These are phyloP conservation scores for Rusavskia elegans DNA, from an alignment of 495 filamentous ascomycete genomes.

Conservation along the genomic window DNA sequence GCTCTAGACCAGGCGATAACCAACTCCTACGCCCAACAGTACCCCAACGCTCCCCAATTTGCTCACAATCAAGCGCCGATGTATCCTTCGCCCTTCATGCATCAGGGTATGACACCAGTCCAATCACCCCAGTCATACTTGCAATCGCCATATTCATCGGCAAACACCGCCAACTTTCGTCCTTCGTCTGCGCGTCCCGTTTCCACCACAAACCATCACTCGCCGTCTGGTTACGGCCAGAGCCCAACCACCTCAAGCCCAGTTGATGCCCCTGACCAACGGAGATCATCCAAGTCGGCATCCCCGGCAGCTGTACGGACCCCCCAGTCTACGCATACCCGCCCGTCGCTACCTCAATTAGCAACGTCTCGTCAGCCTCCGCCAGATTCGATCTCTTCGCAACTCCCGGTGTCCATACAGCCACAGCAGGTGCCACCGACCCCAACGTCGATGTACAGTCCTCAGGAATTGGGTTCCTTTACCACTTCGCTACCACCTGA, in stretches of 20 bases:
- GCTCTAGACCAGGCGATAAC: conserved; percentile 32
- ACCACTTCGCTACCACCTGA: conserved; percentile 30
- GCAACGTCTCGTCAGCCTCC: conserved; percentile 3
- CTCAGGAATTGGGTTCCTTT: conserved; percentile 20
- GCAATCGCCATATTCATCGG: conserved; percentile 21
- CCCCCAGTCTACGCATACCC: conserved; percentile 10
- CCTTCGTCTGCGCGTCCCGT: conserved; percentile 17
- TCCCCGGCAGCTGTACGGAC: conserved; percentile 14
- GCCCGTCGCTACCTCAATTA: conserved; percentile 5
- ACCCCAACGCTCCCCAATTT: conserved; percentile 24
- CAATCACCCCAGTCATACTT: conserved; percentile 19
- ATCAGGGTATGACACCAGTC: conserved; percentile 16
- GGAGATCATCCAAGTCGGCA: conserved; percentile 20
- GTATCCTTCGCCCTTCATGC: conserved; percentile 25
- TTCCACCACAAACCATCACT: conserved; percentile 21
- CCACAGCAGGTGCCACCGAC: conserved; percentile 10
- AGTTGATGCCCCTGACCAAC: conserved; percentile 13
- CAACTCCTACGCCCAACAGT: conserved; percentile 30
- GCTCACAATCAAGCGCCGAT: conserved; percentile 20
- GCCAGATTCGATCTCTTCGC: conserved; percentile 12
- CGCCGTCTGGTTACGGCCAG: conserved; percentile 6
- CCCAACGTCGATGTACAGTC: conserved; percentile 7
- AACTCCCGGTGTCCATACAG: conserved; percentile 15
- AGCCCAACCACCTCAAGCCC: conserved; percentile 13
- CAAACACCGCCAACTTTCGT: conserved; percentile 12